A percentile compares a stretch with the other conserved stretches of the same genome.
Evolutionary conservation across 2,329 filamentous ascomycete genomes (phyloP).

Genomic region (Huntiella savannae): DNA sequence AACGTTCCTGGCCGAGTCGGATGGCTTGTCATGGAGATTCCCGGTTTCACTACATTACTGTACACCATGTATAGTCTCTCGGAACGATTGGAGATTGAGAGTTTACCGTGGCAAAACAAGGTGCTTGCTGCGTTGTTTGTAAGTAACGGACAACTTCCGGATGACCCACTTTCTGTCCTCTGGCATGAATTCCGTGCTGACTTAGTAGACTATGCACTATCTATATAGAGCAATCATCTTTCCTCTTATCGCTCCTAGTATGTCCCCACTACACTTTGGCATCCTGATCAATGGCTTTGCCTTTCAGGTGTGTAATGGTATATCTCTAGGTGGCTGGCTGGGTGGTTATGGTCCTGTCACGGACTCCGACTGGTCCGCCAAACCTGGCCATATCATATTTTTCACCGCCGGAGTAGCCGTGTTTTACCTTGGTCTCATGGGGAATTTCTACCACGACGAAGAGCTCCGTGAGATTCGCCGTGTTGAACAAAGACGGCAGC

Average conservation of each 20-base stretch:
- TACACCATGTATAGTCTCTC: slow-evolving; percentile 62
- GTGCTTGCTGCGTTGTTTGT: slow-evolving; percentile 51
- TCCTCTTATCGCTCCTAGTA: slow-evolving; percentile 70
- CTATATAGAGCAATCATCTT: slow-evolving; percentile 69
- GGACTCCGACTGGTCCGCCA: slow-evolving; percentile 27
- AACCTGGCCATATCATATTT: slow-evolving; percentile 21
- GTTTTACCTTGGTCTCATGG: slow-evolving; percentile 57
- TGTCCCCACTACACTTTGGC: slow-evolving; percentile 66
- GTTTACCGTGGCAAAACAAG: slow-evolving; percentile 60
- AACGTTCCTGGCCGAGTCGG: slow-evolving; percentile 80
- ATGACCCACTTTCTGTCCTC: slow-evolving; percentile 8
- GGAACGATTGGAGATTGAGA: slow-evolving; percentile 31
- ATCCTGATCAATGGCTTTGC: slow-evolving; percentile 43
- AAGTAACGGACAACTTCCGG: slow-evolving; percentile 14
- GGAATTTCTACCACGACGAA: slow-evolving; percentile 80
- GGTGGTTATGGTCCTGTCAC: slow-evolving; percentile 59
- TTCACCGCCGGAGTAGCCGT: slow-evolving; percentile 48
- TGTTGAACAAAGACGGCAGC: slow-evolving; percentile 36
- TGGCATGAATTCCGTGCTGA: not conserved
- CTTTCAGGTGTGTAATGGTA: slow-evolving; percentile 71
- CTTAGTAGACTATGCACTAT: slow-evolving; percentile 57
- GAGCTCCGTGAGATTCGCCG: slow-evolving; percentile 73
- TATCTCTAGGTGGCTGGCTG: slow-evolving; percentile 62
- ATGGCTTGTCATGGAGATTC: slow-evolving; percentile 77
- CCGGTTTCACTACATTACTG: slow-evolving; percentile 56